Percentiles rank a stretch among this genome's conserved stretches.
Evolutionary conservation across 768 basidiomycete genomes (phyloP).

Genomic region (Rickenella mellea): DNA sequence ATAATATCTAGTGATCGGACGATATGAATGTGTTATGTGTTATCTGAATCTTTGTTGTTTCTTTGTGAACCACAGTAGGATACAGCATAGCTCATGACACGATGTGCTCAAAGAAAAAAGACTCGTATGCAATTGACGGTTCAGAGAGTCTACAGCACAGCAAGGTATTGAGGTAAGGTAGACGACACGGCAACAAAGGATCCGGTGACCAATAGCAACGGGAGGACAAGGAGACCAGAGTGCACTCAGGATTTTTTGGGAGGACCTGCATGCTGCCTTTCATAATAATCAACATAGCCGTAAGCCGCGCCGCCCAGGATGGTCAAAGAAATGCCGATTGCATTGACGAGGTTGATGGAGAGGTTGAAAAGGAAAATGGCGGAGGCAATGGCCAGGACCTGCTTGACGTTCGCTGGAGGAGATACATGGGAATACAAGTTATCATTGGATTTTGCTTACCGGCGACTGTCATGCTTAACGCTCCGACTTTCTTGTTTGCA

Average conservation of each 20-base stretch:
- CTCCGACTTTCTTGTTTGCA: constrained; percentile 88
- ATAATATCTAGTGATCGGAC: too few species aligned
- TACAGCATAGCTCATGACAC: too few species aligned
- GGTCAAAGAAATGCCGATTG: constrained; percentile 75
- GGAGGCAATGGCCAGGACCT: constrained; percentile 80
- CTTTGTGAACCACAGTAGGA: too few species aligned
- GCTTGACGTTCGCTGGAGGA: constrained; percentile 75
- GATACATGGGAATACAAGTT: constrained; percentile 3
- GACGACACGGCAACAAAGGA: not conserved
- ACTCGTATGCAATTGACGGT: too few species aligned
- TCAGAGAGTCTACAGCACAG: too few species aligned
- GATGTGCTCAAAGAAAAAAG: too few species aligned
- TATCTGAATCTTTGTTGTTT: too few species aligned
- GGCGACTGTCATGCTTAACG: constrained; percentile 86
- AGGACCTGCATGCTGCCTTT: constrained; percentile 13
- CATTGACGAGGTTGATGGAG: constrained; percentile 71
- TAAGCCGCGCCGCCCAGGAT: constrained; percentile 82
- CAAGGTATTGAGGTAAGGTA: too few species aligned
- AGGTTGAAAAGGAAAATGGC: constrained; percentile 81
- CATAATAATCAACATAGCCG: constrained; percentile 49
- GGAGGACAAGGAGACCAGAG: not conserved
- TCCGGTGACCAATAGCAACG: not conserved
- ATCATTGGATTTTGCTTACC: constrained; percentile 32
- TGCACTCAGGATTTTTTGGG: not conserved
- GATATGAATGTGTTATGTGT: too few species aligned